phyloP scores from a whole-genome alignment of 345 rosid species.

The Jatropha curcas region DNA sequence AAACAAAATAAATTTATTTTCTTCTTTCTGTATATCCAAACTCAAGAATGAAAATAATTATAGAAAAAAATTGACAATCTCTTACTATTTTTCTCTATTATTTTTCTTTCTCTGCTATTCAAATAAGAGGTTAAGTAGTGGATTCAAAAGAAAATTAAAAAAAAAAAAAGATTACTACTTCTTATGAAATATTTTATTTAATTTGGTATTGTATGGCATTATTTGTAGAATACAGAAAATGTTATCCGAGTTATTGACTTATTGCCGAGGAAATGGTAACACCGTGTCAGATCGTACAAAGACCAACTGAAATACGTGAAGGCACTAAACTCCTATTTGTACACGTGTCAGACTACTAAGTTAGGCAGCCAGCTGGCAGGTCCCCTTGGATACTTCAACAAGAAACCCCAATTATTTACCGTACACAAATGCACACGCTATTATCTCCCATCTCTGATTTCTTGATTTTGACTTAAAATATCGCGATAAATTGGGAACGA shows the following conservation, averaged over 20 bases:
- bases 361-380: conserved; percentile 33
- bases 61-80: no score
- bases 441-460: not conserved
- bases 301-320: conserved; percentile 39
- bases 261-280: conserved; percentile 14
- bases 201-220: no score
- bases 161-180: no score
- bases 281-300: conserved; percentile 3
- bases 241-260: conserved; percentile 16
- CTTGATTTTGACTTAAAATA: not conserved
- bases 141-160: no score
- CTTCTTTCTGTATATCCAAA: no score
- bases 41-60: no score
- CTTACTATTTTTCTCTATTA: no score
- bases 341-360: conserved; percentile 48
- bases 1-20: no score
- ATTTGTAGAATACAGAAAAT: no score
- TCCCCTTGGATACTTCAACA: conserved; percentile 27
- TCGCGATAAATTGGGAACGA: conserved; percentile 2
- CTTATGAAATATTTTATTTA: no score
- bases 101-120: no score
- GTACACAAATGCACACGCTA: conserved; percentile 4
- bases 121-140: no score
- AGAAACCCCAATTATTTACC: conserved; percentile 21
- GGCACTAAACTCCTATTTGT: conserved; percentile 50